These are phyloP conservation scores for Phaeolepiota aurea DNA, from an alignment of 768 basidiomycete species.

Conservation along the genomic window DNA sequence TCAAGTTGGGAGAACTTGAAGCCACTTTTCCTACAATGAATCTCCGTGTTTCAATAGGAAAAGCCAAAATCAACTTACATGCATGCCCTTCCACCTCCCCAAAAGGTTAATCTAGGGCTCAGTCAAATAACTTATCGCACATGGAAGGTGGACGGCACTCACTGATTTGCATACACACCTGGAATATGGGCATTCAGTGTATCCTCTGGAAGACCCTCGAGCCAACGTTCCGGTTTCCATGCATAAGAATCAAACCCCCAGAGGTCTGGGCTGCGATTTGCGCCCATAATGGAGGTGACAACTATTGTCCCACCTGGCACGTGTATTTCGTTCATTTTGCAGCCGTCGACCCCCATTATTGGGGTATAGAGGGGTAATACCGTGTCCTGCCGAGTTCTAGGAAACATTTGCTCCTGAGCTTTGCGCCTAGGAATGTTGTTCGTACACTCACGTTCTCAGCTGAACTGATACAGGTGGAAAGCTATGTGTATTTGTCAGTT, in stretches of 20 bases:
- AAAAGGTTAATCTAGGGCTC: slow-evolving; percentile 23
- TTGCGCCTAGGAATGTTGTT: neutral
- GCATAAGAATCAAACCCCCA: slow-evolving; percentile 33
- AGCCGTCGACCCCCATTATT: slow-evolving; percentile 14
- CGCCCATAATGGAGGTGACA: slow-evolving; percentile 19
- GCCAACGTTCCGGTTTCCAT: slow-evolving; percentile 34
- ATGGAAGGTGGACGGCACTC: neutral
- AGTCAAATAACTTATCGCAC: neutral
- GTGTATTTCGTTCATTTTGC: slow-evolving; percentile 15
- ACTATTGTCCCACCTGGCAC: slow-evolving; percentile 23
- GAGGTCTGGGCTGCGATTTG: slow-evolving; percentile 25
- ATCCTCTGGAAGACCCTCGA: slow-evolving; percentile 18
- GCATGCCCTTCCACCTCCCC: slow-evolving; percentile 23
- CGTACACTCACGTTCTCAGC: slow-evolving; percentile 14
- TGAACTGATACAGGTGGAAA: slow-evolving; percentile 12
- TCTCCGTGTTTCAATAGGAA: neutral
- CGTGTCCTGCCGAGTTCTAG: slow-evolving; percentile 17
- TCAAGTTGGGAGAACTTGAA: too few species aligned
- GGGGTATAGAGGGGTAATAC: slow-evolving; percentile 23
- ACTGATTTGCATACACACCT: slow-evolving; percentile 16
- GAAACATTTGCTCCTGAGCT: neutral
- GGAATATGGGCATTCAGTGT: slow-evolving; percentile 13
- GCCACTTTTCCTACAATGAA: slow-evolving; percentile 30
- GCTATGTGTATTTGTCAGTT: slow-evolving; percentile 8
- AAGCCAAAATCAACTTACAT: slow-evolving; percentile 14